Evolutionary conservation across 139 green algal species (phyloP).

Genomic region (Prasinococcaceae sp.): DNA sequence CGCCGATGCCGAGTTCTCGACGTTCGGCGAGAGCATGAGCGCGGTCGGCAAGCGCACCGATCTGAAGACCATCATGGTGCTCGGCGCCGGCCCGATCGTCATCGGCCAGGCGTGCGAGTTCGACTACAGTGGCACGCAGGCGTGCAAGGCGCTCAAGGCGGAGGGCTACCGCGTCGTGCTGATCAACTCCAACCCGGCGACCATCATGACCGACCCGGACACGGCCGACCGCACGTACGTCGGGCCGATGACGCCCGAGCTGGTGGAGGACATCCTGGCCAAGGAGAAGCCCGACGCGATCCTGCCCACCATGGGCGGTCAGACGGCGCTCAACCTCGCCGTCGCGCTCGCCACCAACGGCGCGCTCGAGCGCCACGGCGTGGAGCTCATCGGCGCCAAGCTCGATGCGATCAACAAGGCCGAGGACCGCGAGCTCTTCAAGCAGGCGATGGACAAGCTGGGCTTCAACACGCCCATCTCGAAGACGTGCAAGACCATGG

Average conservation of each 20-base stretch:
- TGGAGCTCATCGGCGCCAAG: conserved; percentile 98
- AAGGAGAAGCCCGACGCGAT: conserved; percentile 88
- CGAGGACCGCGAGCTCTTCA: conserved; percentile 94
- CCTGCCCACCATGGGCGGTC: conserved; percentile 96
- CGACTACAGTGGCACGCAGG: conserved; percentile 89
- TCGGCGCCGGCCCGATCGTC: conserved; percentile 93
- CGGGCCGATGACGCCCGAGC: conserved; percentile 79
- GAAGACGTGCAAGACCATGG: conserved; percentile 40
- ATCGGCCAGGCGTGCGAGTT: conserved; percentile 99
- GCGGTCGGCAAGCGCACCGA: conserved; percentile 37
- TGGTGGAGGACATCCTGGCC: conserved; percentile 24
- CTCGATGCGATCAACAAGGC: conserved; percentile 93
- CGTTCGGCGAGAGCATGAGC: not conserved
- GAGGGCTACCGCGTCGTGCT: conserved; percentile 93
- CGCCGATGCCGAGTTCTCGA: no score
- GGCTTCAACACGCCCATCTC: conserved; percentile 28
- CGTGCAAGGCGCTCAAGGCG: conserved; percentile 92
- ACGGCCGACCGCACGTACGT: conserved; percentile 95
- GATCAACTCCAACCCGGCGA: conserved; percentile 97
- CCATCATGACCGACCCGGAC: conserved; percentile 98
- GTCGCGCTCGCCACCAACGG: conserved; percentile 72
- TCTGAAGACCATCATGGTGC: conserved; percentile 75
- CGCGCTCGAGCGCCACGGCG: conserved; percentile 25
- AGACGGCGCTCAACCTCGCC: conserved; percentile 94
- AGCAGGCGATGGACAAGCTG: conserved; percentile 49